A percentile compares a stretch with the other conserved stretches of the same genome.
Conservation (phyloP, 768 basidiomycete genomes). For the Mycena albidolilacea region DNA sequence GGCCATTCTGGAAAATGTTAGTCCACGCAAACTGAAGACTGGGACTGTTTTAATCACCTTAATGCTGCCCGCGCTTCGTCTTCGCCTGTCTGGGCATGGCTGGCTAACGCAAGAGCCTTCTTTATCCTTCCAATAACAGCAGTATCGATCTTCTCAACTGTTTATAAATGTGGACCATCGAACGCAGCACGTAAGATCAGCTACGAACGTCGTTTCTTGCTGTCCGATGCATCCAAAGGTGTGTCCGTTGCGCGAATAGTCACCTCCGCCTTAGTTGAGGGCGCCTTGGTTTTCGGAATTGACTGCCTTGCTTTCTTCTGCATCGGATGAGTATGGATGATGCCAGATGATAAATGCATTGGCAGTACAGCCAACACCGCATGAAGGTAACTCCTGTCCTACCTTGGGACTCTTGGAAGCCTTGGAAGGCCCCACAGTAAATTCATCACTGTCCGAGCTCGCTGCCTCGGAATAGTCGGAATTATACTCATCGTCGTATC, state of each 20-base stretch:
- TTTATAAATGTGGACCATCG: background rate
- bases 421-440: background rate
- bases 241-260: constrained; percentile 39
- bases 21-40: background rate
- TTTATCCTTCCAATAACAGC: constrained; percentile 38
- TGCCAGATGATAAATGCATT: too few species aligned
- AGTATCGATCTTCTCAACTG: constrained; percentile 37
- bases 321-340: background rate
- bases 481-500: constrained; percentile 3
- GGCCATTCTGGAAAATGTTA: constrained; percentile 39
- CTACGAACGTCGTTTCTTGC: constrained; percentile 30
- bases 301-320: constrained; percentile 22
- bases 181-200: background rate
- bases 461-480: constrained; percentile 15
- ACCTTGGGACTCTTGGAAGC: constrained; percentile 27
- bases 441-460: constrained; percentile 23
- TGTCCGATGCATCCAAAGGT: constrained; percentile 25
- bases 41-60: constrained; percentile 19
- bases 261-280: constrained; percentile 37
- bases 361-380: too few species aligned
- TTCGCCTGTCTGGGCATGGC: constrained; percentile 41
- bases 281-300: constrained; percentile 21
- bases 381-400: too few species aligned
- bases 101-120: constrained; percentile 42
- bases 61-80: constrained; percentile 44